Percentiles rank a stretch among this genome's conserved stretches.
Conservation (phyloP, 2,329 filamentous ascomycete genomes). For the Cercospora citrullina region DNA sequence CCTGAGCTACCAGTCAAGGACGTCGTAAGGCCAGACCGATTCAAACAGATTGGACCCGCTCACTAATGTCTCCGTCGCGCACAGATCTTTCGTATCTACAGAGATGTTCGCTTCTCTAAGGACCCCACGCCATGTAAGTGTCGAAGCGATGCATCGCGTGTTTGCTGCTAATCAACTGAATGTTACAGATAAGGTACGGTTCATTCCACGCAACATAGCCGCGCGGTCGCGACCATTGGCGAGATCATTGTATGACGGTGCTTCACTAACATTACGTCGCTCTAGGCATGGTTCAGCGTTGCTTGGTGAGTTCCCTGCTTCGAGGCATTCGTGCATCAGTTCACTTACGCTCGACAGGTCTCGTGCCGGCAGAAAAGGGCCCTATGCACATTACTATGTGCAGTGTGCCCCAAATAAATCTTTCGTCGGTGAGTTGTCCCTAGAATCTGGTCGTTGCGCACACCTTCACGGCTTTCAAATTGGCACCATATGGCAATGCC, state of each 20-base stretch:
- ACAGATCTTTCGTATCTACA: constrained; percentile 76
- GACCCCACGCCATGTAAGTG: constrained; percentile 83
- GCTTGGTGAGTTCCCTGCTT: constrained; percentile 61
- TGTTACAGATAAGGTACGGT: constrained; percentile 5
- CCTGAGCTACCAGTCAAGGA: constrained; percentile 86
- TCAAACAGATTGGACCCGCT: background rate
- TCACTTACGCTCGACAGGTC: constrained; percentile 50
- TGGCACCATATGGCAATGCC: background rate
- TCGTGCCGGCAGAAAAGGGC: constrained; percentile 80
- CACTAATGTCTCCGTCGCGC: background rate
- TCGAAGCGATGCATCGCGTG: background rate
- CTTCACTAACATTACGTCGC: constrained; percentile 18
- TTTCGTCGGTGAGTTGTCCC: constrained; percentile 64
- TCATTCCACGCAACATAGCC: background rate
- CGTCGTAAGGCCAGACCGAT: constrained; percentile 50
- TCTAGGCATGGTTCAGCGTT: constrained; percentile 75
- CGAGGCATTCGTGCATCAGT: background rate
- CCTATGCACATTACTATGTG: constrained; percentile 85
- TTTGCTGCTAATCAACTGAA: background rate
- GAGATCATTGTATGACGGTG: background rate
- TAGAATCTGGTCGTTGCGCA: background rate
- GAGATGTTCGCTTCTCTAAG: constrained; percentile 81
- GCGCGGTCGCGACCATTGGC: background rate
- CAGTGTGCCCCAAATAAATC: constrained; percentile 72
- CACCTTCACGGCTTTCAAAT: background rate